A percentile compares a stretch with the other conserved stretches of the same genome.
Evolutionary conservation across 768 basidiomycete genomes (phyloP).

Genomic region (Gautieria morchelliformis): DNA sequence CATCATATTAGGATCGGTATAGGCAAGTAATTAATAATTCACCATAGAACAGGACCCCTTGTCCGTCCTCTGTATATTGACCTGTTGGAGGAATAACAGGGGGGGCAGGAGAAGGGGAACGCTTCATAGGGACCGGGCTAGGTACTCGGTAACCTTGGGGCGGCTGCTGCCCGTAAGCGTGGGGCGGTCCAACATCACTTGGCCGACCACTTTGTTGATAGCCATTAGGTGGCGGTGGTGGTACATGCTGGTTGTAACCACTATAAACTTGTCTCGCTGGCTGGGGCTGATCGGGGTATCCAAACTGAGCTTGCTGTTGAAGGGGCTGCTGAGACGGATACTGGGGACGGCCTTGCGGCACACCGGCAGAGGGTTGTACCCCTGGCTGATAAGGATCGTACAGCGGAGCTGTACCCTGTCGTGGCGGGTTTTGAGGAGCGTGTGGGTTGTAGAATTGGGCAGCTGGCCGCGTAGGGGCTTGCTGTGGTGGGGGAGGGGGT

Average conservation of each 20-base stretch:
- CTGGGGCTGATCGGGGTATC: conserved; percentile 23
- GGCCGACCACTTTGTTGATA: neutral
- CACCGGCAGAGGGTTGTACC: neutral
- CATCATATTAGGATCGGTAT: conserved; percentile 11
- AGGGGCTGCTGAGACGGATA: conserved; percentile 29
- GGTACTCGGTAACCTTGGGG: conserved; percentile 29
- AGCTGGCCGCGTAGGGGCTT: conserved; percentile 4
- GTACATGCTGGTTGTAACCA: conserved; percentile 26
- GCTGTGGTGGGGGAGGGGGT: conserved; percentile 23
- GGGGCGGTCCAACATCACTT: neutral
- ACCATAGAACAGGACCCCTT: conserved; percentile 85
- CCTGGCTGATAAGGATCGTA: conserved; percentile 4
- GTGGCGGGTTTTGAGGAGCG: conserved; percentile 2
- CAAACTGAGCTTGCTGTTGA: conserved; percentile 21
- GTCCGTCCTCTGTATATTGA: conserved; percentile 75
- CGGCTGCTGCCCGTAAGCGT: conserved; percentile 11
- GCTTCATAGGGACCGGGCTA: conserved; percentile 29
- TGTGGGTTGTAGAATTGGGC: neutral
- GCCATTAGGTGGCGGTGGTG: conserved; percentile 19
- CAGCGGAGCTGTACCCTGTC: neutral
- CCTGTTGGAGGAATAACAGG: conserved; percentile 47
- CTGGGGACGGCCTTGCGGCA: conserved; percentile 18
- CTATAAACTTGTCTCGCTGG: conserved; percentile 14
- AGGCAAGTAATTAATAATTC: conserved; percentile 2
- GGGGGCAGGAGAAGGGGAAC: conserved; percentile 44